Evolutionary conservation across 169 alveolate genomes (phyloP), one percentile per base, ranked within the genome.

Genomic region (Babesia bovis): DNA sequence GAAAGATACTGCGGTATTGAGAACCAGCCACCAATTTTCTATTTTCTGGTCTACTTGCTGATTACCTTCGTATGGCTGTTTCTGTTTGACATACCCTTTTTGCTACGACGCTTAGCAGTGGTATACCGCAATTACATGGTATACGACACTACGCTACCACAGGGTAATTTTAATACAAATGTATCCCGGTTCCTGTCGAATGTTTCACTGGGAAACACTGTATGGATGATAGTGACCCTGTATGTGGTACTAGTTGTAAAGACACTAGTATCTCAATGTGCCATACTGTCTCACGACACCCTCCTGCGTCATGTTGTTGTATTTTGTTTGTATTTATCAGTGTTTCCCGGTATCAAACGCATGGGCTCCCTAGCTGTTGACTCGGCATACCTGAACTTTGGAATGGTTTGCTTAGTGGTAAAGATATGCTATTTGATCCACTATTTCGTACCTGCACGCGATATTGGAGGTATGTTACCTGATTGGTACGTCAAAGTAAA

Each of bases 211-310:
- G 21, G 10, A 17, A 49, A 45, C 35, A 25, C 61, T 0, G 51
- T 19, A 17, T 0, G 49, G 52, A 12, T 49, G 1, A 49, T 33
- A 17, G 13, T 47, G 74, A 28, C 51, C 13, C 51, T 73, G 38
- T 73, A 73, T 40, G 25, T 57, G 17, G 40, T 47, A 0, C 35
- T 63, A 26, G 57, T 51, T 26, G 12, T 41, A 2, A 25, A 19
- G 84, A 66, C 61, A 41, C 10, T 73, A 4, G 75, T 63, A 50
- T 60, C 84, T 32, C 74, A 73, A 33, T 73, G 84, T 59, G 84
- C 84, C 41, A 40, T 47, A 13, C 25, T 58, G 42, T 49, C 69
- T n/a, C 84, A 73, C 47, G 84, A 73, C 60, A 42, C 49, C 28
- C 25, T 60, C 32, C 25, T 58, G 25, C 65, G 68, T 25, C 84